Evolutionary conservation across 2,329 filamentous ascomycete genomes (phyloP).

Genomic region (Domatiomyces globalis): DNA sequence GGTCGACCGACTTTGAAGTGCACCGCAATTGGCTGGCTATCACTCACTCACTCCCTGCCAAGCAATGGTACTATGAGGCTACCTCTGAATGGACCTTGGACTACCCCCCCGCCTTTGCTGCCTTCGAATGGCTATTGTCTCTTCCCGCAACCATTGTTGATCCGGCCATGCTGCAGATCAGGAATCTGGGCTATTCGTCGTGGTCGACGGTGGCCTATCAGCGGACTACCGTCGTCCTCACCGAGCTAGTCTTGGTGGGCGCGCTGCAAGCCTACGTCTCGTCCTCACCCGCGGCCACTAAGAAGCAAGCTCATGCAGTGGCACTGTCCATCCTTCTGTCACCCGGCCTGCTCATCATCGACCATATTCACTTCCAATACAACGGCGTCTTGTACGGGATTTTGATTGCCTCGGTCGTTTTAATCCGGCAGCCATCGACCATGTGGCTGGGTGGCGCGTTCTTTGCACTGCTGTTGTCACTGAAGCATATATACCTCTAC

Average conservation of each 20-base stretch:
- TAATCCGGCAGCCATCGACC: constrained; percentile 61
- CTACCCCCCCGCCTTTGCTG: constrained; percentile 95
- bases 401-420: constrained; percentile 69
- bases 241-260: constrained; percentile 71
- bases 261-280: constrained; percentile 71
- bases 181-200: constrained; percentile 72
- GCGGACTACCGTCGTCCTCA: constrained; percentile 68
- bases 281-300: constrained; percentile 50
- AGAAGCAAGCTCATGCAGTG: constrained; percentile 65
- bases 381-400: constrained; percentile 94
- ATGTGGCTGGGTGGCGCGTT: constrained; percentile 64
- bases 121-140: constrained; percentile 87
- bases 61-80: constrained; percentile 92
- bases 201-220: constrained; percentile 95
- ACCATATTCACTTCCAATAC: constrained; percentile 98
- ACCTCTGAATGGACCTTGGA: constrained; percentile 99
- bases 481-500: constrained; percentile 98
- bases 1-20: constrained; percentile 97
- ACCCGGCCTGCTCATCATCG: constrained; percentile 87
- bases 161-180: constrained; percentile 64
- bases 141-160: constrained; percentile 65
- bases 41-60: constrained; percentile 71
- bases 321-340: constrained; percentile 83
- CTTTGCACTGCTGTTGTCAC: constrained; percentile 74
- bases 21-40: constrained; percentile 98